Evolutionary conservation across 768 basidiomycete genomes (phyloP).

Genomic region (Rhizopogon vesiculosus): DNA sequence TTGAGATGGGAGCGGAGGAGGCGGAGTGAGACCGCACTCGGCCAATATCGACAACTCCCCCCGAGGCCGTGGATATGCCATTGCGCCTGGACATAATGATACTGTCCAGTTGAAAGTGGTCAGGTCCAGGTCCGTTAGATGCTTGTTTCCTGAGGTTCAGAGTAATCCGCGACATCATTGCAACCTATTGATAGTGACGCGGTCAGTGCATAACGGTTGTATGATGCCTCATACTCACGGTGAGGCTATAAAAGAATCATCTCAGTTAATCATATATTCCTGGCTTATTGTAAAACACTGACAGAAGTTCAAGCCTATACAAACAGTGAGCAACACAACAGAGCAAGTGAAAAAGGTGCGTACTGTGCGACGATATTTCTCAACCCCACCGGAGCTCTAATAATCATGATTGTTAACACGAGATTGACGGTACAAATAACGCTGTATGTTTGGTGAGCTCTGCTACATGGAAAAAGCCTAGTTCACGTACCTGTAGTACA

Average conservation of each 20-base stretch:
- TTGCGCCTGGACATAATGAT: background rate
- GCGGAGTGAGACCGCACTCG: background rate
- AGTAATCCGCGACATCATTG: conserved; percentile 69
- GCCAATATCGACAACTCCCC: background rate
- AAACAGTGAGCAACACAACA: background rate
- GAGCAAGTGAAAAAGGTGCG: background rate
- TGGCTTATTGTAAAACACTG: conserved; percentile 10
- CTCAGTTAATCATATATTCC: conserved; percentile 32
- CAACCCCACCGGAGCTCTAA: conserved; percentile 20
- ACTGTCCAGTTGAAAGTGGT: background rate
- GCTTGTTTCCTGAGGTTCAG: conserved; percentile 47
- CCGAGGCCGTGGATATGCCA: background rate
- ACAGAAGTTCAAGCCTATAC: conserved; percentile 36
- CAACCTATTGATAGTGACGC: conserved; percentile 30
- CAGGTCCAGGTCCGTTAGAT: background rate
- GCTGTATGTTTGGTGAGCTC: conserved; percentile 13
- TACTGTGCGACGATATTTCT: conserved; percentile 34
- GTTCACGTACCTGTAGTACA: conserved; percentile 29
- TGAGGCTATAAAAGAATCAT: conserved; percentile 23
- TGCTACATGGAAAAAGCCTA: background rate
- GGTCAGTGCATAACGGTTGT: background rate
- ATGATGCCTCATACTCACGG: conserved; percentile 5
- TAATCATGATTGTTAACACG: conserved; percentile 34
- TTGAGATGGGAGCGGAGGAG: background rate
- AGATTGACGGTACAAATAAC: conserved; percentile 35